These are phyloP conservation scores for Lichenothelia convexa DNA, from an alignment of 495 filamentous ascomycete species.

Conservation along the genomic window DNA sequence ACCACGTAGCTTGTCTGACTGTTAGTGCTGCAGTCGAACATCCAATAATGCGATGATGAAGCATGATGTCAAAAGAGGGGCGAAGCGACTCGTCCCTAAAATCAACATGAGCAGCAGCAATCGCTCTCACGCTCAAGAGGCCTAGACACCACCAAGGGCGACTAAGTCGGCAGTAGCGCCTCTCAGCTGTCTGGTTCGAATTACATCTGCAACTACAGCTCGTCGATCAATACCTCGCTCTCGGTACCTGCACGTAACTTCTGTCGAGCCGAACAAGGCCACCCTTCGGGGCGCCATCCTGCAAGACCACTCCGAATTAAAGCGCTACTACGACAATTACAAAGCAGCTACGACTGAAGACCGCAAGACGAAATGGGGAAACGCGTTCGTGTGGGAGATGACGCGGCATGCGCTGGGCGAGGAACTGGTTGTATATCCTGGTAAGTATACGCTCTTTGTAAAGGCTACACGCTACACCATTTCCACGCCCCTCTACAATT, in stretches of 20 bases:
- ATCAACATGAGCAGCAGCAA: too few species aligned
- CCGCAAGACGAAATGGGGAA: neutral
- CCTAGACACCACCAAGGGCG: too few species aligned
- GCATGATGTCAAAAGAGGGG: too few species aligned
- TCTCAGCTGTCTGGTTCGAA: too few species aligned
- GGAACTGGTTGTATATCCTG: neutral
- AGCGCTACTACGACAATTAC: neutral
- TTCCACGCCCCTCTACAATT: neutral
- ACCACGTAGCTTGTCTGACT: too few species aligned
- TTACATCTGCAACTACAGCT: too few species aligned
- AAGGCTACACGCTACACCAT: neutral
- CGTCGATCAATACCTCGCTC: neutral
- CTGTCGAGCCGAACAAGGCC: neutral
- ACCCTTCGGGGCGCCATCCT: neutral
- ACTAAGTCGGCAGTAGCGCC: too few species aligned
- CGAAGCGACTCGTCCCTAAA: too few species aligned
- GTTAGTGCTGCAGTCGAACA: too few species aligned
- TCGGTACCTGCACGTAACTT: neutral
- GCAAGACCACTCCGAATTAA: neutral
- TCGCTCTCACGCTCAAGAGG: too few species aligned
- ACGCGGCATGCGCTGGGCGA: neutral
- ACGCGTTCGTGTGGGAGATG: neutral
- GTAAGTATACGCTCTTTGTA: neutral
- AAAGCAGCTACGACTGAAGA: neutral
- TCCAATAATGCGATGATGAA: too few species aligned